Evolutionary conservation across 257 asterid genomes (phyloP).

Genomic region (Penstemon barbatus): DNA sequence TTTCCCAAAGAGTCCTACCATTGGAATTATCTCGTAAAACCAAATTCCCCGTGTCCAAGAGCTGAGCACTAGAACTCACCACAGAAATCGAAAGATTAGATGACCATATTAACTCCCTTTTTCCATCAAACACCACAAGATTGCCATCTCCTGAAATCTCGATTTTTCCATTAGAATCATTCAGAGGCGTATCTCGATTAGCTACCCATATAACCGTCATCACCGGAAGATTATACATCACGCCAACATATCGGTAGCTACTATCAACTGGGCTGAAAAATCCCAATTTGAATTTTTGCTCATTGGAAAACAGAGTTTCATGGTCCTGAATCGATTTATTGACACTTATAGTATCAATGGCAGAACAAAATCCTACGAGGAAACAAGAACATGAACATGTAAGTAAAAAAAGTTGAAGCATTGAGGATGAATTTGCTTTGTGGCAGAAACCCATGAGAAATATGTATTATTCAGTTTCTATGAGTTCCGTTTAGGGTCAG

Average conservation of each 20-base stretch:
- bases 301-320: constrained; percentile 21
- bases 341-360: no score
- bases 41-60: constrained; percentile 54
- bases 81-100: constrained; percentile 30
- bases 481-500: no score
- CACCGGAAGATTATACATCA: constrained; percentile 46
- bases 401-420: no score
- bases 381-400: no score
- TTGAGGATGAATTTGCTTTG: background rate
- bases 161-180: constrained; percentile 45
- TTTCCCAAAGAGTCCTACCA: constrained; percentile 40
- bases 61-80: constrained; percentile 39
- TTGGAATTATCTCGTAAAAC: constrained; percentile 9
- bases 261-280: constrained; percentile 65
- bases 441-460: constrained; percentile 5
- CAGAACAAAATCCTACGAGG: no score
- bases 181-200: constrained; percentile 54
- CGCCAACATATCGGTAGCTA: constrained; percentile 54
- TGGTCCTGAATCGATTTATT: no score
- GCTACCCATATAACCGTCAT: constrained; percentile 75
- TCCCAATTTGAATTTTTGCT: constrained; percentile 55
- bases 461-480: no score
- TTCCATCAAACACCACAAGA: constrained; percentile 39
- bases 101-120: constrained; percentile 41
- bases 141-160: constrained; percentile 40